phyloP scores from a whole-genome alignment of 163 green algal genomes.

The Scenedesmus sp. region DNA sequence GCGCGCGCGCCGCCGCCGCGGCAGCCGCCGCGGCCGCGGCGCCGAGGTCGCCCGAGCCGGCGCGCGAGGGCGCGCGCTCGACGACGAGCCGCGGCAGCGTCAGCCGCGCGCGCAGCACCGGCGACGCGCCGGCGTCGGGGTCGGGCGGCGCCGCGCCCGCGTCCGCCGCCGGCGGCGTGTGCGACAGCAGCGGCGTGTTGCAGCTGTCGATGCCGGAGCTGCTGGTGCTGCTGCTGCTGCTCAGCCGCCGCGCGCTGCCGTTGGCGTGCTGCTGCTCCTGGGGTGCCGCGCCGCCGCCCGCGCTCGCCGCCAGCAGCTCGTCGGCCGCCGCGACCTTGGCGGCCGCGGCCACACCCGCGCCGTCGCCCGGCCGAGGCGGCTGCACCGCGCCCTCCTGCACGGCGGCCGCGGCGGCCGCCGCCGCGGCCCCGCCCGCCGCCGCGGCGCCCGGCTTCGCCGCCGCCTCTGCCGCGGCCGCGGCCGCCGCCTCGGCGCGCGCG shows the following conservation, averaged over 20 bases:
- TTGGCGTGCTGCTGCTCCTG: conserved; percentile 14
- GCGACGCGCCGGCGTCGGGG: conserved; percentile 1
- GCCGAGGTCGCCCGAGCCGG: background rate
- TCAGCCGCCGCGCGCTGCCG: background rate
- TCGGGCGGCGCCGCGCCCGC: background rate
- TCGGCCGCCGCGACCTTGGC: background rate
- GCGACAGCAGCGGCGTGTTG: background rate
- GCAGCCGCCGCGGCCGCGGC: background rate
- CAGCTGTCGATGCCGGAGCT: conserved; percentile 34
- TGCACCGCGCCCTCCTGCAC: background rate
- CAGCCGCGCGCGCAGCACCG: conserved; percentile 5
- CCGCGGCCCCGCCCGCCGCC: background rate
- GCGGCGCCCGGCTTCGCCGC: too few species aligned
- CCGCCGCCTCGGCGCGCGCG: conserved; percentile 34
- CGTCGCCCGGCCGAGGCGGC: conserved; percentile 1
- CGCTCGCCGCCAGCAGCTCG: background rate
- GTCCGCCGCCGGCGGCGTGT: background rate
- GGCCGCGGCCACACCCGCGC: too few species aligned
- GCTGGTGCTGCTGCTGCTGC: conserved; percentile 12
- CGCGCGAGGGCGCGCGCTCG: background rate
- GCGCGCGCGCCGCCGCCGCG: background rate
- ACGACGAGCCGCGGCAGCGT: conserved; percentile 15
- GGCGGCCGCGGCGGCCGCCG: conserved; percentile 4
- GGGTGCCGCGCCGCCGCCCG: background rate
- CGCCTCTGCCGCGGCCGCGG: background rate